Percentiles rank a stretch among this genome's conserved stretches.
These are phyloP conservation scores for Pyrrhoderma noxium DNA, from an alignment of 1,284 basidiomycete genomes.

Conservation along the genomic window DNA sequence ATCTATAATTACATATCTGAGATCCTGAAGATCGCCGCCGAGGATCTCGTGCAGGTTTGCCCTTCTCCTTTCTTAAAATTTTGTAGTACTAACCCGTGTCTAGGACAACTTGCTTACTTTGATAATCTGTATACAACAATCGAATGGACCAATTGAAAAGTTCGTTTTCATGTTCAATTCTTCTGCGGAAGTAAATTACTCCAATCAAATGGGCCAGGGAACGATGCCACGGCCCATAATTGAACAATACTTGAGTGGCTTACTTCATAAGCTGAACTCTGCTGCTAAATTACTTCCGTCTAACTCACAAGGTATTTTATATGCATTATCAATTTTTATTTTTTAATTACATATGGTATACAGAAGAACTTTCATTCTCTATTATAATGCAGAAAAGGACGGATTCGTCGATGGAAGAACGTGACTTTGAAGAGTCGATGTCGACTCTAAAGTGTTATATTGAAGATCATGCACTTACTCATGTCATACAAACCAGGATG, in stretches of 20 bases:
- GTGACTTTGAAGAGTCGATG: too few species aligned
- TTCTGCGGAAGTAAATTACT: conserved; percentile 35
- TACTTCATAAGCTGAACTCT: conserved; percentile 78
- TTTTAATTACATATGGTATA: conserved; percentile 2
- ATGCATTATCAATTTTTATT: neutral
- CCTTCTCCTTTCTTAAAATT: too few species aligned
- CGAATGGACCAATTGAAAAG: conserved; percentile 1
- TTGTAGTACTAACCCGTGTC: neutral
- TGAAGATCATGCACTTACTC: too few species aligned
- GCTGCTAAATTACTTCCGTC: conserved; percentile 72
- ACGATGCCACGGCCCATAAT: conserved; percentile 59
- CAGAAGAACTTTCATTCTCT: conserved; percentile 75
- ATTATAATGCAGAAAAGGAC: conserved; percentile 57
- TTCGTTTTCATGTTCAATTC: conserved; percentile 33
- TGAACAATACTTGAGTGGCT: conserved; percentile 75
- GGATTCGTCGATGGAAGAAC: too few species aligned
- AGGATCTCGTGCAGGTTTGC: conserved; percentile 58
- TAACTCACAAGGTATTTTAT: conserved; percentile 35
- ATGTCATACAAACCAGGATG: too few species aligned
- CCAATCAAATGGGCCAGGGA: conserved; percentile 29
- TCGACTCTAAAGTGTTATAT: too few species aligned
- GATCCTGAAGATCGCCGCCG: conserved; percentile 65
- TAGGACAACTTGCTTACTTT: conserved; percentile 6
- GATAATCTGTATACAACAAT: conserved; percentile 7
- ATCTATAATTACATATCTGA: conserved; percentile 84